These are phyloP conservation scores for Plantago coronopus DNA, from an alignment of 305 asterid genomes.

Conservation along the genomic window DNA sequence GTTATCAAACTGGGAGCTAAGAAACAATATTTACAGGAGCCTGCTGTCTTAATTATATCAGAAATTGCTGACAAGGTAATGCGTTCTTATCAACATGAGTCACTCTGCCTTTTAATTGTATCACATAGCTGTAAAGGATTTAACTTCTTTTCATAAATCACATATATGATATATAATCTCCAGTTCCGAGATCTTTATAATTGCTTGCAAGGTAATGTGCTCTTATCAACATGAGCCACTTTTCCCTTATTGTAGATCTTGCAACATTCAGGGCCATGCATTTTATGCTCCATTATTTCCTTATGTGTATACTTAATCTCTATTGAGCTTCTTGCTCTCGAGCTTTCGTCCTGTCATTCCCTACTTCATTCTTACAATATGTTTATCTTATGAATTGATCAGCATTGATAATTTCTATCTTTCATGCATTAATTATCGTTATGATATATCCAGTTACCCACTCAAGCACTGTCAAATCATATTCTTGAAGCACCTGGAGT, in stretches of 20 bases:
- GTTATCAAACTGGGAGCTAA: constrained; percentile 62
- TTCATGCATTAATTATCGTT: constrained; percentile 15
- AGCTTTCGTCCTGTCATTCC: not conserved
- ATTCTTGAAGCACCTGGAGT: constrained; percentile 79
- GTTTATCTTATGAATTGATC: constrained; percentile 1
- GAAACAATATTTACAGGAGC: constrained; percentile 85
- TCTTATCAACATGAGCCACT: constrained; percentile 4
- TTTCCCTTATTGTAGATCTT: not conserved
- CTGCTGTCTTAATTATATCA: constrained; percentile 71
- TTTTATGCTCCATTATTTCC: not conserved
- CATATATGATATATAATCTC: not conserved
- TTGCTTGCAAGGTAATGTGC: constrained; percentile 66
- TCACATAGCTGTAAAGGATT: too few species aligned
- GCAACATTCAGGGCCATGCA: not conserved
- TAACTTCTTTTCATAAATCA: not conserved
- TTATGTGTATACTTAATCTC: not conserved
- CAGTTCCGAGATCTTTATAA: not conserved
- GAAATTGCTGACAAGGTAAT: constrained; percentile 81
- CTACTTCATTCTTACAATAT: not conserved
- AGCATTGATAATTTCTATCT: constrained; percentile 4
- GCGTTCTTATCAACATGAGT: constrained; percentile 7
- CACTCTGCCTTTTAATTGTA: not conserved
- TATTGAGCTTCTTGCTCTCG: not conserved
- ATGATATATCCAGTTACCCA: constrained; percentile 52
- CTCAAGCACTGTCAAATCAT: constrained; percentile 52